Percentiles rank a stretch among this genome's conserved stretches.
Evolutionary conservation across 768 basidiomycete species (phyloP).

Genomic region (Exidia glandulosa): DNA sequence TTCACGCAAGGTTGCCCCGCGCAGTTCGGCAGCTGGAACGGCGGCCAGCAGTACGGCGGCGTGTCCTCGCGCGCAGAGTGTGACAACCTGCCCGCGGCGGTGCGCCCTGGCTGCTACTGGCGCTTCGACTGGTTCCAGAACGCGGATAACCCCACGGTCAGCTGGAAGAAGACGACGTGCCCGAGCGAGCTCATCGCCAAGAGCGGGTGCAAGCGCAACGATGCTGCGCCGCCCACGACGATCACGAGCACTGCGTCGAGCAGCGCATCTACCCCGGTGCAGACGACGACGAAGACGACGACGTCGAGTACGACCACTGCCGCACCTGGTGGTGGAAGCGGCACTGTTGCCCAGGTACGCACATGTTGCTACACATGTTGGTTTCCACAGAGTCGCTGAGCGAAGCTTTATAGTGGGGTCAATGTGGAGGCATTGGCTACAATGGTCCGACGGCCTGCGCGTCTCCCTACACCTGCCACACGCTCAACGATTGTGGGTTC

Average conservation of each 20-base stretch:
- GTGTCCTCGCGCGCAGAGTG: conserved; percentile 7
- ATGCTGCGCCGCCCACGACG: background rate
- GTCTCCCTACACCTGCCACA: background rate
- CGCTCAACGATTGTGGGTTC: background rate
- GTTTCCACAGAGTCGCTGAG: background rate
- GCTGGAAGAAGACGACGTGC: conserved; percentile 7
- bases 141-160: conserved; percentile 10
- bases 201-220: conserved; percentile 6
- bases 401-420: background rate
- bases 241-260: background rate
- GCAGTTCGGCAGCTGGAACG: conserved; percentile 9
- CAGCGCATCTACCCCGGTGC: background rate
- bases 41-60: conserved; percentile 8
- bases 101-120: conserved; percentile 8
- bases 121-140: conserved; percentile 10
- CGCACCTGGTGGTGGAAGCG: background rate
- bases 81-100: conserved; percentile 7
- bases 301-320: conserved; percentile 1
- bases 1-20: conserved; percentile 4
- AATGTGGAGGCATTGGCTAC: conserved; percentile 1
- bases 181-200: conserved; percentile 3
- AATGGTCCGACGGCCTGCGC: background rate
- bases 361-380: background rate
- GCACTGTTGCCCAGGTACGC: background rate
- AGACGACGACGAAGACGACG: conserved; percentile 1